Conservation (phyloP, 805 yeast genomes). For the Candida vaughaniae region DNA sequence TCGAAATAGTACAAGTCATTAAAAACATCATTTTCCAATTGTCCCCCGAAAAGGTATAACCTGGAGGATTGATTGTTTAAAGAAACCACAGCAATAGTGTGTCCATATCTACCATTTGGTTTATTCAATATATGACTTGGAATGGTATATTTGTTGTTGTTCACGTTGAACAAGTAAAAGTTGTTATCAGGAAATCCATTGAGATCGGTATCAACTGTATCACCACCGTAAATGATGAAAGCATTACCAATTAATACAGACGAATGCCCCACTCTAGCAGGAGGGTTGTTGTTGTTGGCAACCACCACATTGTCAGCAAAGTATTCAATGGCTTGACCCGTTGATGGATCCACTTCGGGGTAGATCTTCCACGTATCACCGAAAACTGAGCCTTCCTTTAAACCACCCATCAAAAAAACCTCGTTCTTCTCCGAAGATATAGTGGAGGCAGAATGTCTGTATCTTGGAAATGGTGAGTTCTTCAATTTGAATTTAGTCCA, state of each 20-base stretch:
- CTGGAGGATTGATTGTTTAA: conserved; percentile 43
- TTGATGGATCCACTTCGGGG: conserved; percentile 34
- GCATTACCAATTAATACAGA: conserved; percentile 92
- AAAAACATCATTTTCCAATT: conserved; percentile 77
- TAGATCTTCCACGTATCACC: conserved; percentile 93
- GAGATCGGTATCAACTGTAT: conserved; percentile 78
- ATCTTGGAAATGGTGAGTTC: conserved; percentile 90
- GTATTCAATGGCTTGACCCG: conserved; percentile 22
- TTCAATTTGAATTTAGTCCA: conserved; percentile 66
- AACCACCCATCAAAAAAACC: conserved; percentile 89
- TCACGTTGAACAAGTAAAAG: conserved; percentile 74
- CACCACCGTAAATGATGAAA: conserved; percentile 94
- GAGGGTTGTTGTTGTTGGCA: conserved; percentile 78
- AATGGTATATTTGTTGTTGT: conserved; percentile 43
- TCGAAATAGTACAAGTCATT: conserved; percentile 87
- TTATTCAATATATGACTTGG: conserved; percentile 49
- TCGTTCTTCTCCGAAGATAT: conserved; percentile 77
- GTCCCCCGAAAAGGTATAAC: conserved; percentile 92
- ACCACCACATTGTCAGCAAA: conserved; percentile 34
- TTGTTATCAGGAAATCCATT: conserved; percentile 83
- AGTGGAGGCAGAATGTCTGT: conserved; percentile 86
- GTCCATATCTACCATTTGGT: conserved; percentile 95
- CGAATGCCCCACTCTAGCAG: conserved; percentile 96
- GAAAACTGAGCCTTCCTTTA: conserved; percentile 86
- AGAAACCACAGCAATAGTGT: conserved; percentile 76